Evolutionary conservation across 2,329 filamentous ascomycete genomes (phyloP).

Genomic region (Penicillium sp.): DNA sequence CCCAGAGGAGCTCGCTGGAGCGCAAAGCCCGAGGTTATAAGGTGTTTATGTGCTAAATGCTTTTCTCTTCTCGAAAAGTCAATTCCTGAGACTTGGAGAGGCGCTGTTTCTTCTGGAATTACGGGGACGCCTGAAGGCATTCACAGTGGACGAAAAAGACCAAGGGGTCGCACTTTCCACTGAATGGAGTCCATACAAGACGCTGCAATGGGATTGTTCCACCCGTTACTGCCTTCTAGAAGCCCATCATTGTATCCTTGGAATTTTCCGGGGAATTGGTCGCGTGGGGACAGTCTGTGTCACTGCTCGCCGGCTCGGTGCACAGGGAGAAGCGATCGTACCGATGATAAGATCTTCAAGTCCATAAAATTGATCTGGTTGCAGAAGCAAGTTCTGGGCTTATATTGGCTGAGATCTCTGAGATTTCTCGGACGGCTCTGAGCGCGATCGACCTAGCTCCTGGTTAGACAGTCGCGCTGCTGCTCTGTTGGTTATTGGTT

Average conservation of each 20-base stretch:
- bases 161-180: background rate
- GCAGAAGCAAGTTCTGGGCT: background rate
- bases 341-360: background rate
- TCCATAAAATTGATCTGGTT: background rate
- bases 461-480: conserved; percentile 24
- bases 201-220: background rate
- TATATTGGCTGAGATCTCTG: conserved; percentile 38
- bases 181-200: background rate
- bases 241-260: background rate
- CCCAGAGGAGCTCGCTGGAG: no score
- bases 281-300: background rate
- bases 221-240: background rate
- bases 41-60: no score
- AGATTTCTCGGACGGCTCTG: conserved; percentile 39
- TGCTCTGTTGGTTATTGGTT: conserved; percentile 48
- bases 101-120: background rate
- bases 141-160: background rate
- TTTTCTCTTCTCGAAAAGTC: background rate
- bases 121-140: background rate
- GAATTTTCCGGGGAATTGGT: background rate
- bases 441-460: conserved; percentile 23
- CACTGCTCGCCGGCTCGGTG: background rate
- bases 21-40: no score
- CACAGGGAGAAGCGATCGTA: background rate
- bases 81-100: background rate